A percentile compares a stretch with the other conserved stretches of the same genome.
Evolutionary conservation across 2,329 filamentous ascomycete species (phyloP).

Genomic region (Blastomyces percursus): DNA sequence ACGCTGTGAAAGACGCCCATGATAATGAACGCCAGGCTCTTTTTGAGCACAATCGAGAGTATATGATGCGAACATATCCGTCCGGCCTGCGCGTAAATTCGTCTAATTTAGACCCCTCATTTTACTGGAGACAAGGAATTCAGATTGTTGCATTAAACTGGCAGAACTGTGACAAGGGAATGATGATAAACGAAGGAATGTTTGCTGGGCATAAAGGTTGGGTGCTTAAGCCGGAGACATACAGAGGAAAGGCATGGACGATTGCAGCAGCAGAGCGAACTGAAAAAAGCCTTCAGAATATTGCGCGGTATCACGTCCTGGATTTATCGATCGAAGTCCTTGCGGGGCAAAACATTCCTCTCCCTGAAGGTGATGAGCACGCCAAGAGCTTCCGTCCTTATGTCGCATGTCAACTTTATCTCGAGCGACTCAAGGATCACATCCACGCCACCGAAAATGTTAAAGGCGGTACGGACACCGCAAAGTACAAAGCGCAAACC

Average conservation of each 20-base stretch:
- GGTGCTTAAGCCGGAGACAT: conserved; percentile 72
- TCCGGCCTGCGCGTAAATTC: conserved; percentile 71
- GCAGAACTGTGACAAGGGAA: conserved; percentile 81
- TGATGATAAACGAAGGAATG: conserved; percentile 95
- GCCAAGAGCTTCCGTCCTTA: conserved; percentile 57
- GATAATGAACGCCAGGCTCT: conserved; percentile 45
- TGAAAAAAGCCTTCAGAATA: conserved; percentile 22
- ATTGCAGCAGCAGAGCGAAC: conserved; percentile 13
- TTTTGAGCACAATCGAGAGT: conserved; percentile 71
- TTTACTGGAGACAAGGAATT: conserved; percentile 79
- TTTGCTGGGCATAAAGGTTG: conserved; percentile 72
- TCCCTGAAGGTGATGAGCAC: conserved; percentile 47
- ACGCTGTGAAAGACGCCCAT: conserved; percentile 55
- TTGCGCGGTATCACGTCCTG: conserved; percentile 42
- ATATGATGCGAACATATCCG: conserved; percentile 80
- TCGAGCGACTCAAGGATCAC: conserved; percentile 53
- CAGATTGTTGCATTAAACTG: conserved; percentile 91
- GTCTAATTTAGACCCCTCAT: conserved; percentile 73
- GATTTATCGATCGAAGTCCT: conserved; percentile 62
- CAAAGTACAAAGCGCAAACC: conserved; percentile 49
- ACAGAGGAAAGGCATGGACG: conserved; percentile 37
- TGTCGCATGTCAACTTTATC: conserved; percentile 69
- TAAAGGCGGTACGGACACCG: conserved; percentile 42
- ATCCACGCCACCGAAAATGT: conserved; percentile 36
- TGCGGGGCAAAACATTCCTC: conserved; percentile 64